Evolutionary conservation across 192 early-diverging fungal species (phyloP).

Genomic region (Backusella morwellensis): DNA sequence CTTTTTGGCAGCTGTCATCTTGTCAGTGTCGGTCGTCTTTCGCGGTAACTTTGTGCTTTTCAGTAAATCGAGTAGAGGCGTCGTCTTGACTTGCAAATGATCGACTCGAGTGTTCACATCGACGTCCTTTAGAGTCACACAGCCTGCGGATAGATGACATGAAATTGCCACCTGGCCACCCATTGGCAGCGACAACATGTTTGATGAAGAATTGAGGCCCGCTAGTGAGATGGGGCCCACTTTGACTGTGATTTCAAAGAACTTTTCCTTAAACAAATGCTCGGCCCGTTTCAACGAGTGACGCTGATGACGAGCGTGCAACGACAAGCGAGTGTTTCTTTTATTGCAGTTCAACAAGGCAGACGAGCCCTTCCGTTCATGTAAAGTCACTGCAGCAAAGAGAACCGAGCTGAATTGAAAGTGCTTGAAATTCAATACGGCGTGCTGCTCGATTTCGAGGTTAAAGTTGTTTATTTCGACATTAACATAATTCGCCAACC

Average conservation of each 20-base stretch:
- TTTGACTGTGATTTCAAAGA: conserved; percentile 31
- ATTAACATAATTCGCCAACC: conserved; percentile 39
- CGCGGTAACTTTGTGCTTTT: neutral
- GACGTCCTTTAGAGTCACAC: conserved; percentile 35
- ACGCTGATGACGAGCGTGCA: conserved; percentile 25
- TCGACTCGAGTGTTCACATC: conserved; percentile 21
- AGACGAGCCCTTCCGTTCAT: neutral
- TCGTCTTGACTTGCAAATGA: conserved; percentile 20
- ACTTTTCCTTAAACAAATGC: conserved; percentile 44
- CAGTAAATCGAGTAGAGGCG: conserved; percentile 1
- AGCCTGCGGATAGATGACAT: conserved; percentile 39
- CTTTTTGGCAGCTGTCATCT: neutral
- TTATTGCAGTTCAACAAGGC: neutral
- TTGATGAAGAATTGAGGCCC: neutral
- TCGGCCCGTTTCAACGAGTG: conserved; percentile 38
- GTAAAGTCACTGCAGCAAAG: conserved; percentile 26
- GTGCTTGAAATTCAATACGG: conserved; percentile 15
- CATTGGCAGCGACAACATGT: conserved; percentile 21
- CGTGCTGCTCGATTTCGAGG: conserved; percentile 20
- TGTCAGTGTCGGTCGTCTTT: neutral
- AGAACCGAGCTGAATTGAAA: conserved; percentile 25
- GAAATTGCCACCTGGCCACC: conserved; percentile 24
- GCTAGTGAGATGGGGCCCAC: conserved; percentile 21
- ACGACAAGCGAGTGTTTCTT: neutral
- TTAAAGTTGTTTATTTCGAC: conserved; percentile 23